Evolutionary conservation across 176 grass and related monocot genomes (phyloP).

Genomic region (Phoenix dactylifera): DNA sequence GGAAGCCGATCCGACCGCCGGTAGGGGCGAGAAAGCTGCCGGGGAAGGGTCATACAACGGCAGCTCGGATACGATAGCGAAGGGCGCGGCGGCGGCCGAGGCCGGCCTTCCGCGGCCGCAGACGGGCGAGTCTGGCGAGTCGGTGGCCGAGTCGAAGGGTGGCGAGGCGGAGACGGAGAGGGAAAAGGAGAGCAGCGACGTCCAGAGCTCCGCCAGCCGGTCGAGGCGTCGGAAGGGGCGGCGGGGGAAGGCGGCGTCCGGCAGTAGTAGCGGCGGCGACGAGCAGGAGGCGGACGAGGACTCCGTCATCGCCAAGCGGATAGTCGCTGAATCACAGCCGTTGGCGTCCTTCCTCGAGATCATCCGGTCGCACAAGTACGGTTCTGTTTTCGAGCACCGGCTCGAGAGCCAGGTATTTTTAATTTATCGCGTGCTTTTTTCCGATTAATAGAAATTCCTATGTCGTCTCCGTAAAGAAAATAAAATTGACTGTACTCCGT

Average conservation of each 20-base stretch:
- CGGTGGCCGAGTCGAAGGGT: slow-evolving; percentile 57
- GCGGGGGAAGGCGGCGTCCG: not conserved
- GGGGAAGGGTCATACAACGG: slow-evolving; percentile 19
- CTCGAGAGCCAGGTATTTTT: slow-evolving; percentile 72
- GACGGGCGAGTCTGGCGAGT: slow-evolving; percentile 52
- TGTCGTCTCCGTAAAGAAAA: no score
- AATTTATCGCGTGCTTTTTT: no score
- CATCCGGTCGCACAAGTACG: slow-evolving; percentile 47
- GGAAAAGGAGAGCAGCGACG: slow-evolving; percentile 9
- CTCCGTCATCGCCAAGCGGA: not conserved
- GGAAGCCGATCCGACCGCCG: not conserved
- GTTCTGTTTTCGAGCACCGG: slow-evolving; percentile 61
- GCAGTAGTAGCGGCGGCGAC: no score
- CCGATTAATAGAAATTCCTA: no score
- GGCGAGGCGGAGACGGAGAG: not conserved
- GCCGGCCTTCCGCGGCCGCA: not conserved
- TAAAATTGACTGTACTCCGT: no score
- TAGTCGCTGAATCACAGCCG: slow-evolving; percentile 39
- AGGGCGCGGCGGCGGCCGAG: not conserved
- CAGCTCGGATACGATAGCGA: slow-evolving; percentile 10
- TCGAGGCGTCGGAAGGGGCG: not conserved
- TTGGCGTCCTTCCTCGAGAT: slow-evolving; percentile 52
- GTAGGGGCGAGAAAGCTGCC: slow-evolving; percentile 3
- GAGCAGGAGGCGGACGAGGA: slow-evolving; percentile 20
- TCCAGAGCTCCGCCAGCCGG: slow-evolving; percentile 3